These are phyloP conservation scores for Schoenoplectus tabernaemontani DNA, from an alignment of 202 grass and related monocot genomes.

Conservation along the genomic window DNA sequence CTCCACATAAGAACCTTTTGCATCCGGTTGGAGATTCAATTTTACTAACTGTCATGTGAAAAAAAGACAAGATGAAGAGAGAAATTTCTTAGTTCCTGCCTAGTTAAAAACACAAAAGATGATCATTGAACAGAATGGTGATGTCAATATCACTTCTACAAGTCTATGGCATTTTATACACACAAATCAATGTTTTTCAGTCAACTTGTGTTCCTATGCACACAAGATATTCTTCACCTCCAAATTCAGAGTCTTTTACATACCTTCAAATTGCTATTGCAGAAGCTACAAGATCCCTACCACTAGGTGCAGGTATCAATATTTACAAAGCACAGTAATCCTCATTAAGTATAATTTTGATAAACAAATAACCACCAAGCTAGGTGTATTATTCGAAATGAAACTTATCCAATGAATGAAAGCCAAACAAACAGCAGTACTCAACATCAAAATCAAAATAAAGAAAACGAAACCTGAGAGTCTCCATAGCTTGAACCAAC, in stretches of 20 bases:
- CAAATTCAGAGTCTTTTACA: not conserved
- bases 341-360: not conserved
- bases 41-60: constrained; percentile 67
- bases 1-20: constrained; percentile 86
- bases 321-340: not conserved
- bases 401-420: not conserved
- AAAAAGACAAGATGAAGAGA: not conserved
- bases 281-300: not conserved
- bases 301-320: not conserved
- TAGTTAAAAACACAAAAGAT: not conserved
- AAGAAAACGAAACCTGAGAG: constrained; percentile 55
- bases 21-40: constrained; percentile 85
- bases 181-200: not conserved
- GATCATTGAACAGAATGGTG: not conserved
- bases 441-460: too few species aligned
- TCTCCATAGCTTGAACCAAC: constrained; percentile 94
- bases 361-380: not conserved
- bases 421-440: not conserved
- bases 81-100: not conserved
- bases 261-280: not conserved
- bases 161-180: not conserved
- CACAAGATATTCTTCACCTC: too few species aligned
- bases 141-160: not conserved
- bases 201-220: not conserved
- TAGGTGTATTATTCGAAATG: not conserved